These are phyloP conservation scores for Citeromyces matritensis DNA, from an alignment of 805 yeast genomes.

Conservation along the genomic window DNA sequence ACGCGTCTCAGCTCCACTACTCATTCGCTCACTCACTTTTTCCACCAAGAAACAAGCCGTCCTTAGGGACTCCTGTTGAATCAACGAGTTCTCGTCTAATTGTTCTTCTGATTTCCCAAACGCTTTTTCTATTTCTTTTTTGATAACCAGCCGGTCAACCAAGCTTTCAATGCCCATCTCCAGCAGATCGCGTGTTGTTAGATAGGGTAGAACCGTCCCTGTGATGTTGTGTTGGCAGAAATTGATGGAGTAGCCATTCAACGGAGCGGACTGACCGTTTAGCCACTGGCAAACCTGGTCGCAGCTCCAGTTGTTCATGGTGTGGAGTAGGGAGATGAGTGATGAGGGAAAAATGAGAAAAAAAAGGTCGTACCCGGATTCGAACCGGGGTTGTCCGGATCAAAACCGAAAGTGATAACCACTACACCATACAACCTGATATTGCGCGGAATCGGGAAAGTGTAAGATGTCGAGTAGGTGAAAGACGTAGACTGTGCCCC, in stretches of 20 bases:
- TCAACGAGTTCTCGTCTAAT: constrained; percentile 1
- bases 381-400: constrained; percentile 77
- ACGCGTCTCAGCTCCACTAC: constrained; percentile 8
- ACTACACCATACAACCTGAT: constrained; percentile 50
- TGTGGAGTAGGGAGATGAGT: too few species aligned
- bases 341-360: constrained; percentile 4
- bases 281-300: constrained; percentile 16
- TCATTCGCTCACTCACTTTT: neutral
- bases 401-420: constrained; percentile 74
- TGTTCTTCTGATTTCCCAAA: constrained; percentile 15
- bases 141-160: constrained; percentile 41
- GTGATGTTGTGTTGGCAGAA: constrained; percentile 49
- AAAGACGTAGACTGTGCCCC: too few species aligned
- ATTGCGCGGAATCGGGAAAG: neutral
- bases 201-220: constrained; percentile 57
- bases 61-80: constrained; percentile 2
- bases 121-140: constrained; percentile 43
- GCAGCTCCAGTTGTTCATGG: constrained; percentile 13
- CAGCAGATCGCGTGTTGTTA: constrained; percentile 53
- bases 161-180: constrained; percentile 53
- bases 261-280: constrained; percentile 6
- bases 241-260: neutral
- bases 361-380: constrained; percentile 66
- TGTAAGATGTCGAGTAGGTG: too few species aligned
- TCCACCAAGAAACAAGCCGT: constrained; percentile 1